phyloP scores from a whole-genome alignment of 2,329 filamentous ascomycete species.

The Colletotrichum cordylinicola region DNA sequence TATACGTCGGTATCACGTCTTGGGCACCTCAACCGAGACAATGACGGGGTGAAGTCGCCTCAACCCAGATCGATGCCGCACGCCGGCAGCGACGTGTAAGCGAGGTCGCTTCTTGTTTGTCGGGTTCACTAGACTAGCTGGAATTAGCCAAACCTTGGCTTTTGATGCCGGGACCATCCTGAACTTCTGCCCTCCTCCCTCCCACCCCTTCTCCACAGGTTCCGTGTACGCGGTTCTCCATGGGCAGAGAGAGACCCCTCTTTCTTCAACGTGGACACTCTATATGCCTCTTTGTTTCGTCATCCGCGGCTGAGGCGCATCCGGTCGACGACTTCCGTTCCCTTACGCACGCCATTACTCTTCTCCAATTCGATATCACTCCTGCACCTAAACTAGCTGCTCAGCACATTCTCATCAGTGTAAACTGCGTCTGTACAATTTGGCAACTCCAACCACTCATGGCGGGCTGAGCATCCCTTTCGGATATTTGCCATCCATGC shows the following conservation, averaged over 20 bases:
- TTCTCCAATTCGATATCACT: neutral
- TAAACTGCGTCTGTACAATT: neutral
- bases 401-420: neutral
- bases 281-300: neutral
- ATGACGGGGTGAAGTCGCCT: neutral
- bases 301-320: neutral
- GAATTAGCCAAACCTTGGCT: neutral
- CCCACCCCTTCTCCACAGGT: neutral
- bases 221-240: neutral
- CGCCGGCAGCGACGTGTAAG: neutral
- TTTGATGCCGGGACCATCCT: neutral
- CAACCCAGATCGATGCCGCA: neutral
- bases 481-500: neutral
- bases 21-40: neutral
- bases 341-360: neutral
- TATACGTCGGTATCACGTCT: neutral
- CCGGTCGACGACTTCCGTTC: neutral
- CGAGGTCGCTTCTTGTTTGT: neutral
- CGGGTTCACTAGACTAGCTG: neutral
- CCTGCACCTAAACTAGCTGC: neutral
- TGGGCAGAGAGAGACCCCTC: neutral
- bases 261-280: constrained; percentile 4
- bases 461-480: neutral
- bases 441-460: neutral
- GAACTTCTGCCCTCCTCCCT: neutral